phyloP scores from a whole-genome alignment of 1,284 basidiomycete genomes.

The Rhodotorula sp. region DNA sequence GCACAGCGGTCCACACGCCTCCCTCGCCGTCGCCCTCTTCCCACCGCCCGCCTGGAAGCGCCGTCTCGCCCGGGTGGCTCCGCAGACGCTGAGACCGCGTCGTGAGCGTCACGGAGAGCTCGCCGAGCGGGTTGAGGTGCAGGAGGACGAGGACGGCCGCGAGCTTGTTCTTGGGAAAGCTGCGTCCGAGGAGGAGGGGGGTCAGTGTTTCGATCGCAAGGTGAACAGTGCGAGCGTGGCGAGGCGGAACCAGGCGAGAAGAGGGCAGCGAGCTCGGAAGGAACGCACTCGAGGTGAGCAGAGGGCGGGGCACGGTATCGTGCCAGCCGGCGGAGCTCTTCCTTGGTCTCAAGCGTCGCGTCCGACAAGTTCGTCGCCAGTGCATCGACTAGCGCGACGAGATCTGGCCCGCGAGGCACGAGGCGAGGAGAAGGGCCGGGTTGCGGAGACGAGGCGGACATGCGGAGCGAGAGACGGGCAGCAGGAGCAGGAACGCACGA shows the following conservation, averaged over 20 bases:
- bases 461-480: not conserved
- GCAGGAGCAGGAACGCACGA: not conserved
- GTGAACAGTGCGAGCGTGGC: too few relatives aligned
- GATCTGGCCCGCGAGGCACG: not conserved
- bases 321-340: not conserved
- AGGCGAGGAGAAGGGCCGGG: not conserved
- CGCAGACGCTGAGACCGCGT: slow-evolving; percentile 39
- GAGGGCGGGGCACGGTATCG: not conserved
- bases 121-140: slow-evolving; percentile 29
- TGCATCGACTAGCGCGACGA: not conserved
- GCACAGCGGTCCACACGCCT: slow-evolving; percentile 37
- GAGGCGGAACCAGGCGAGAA: too few relatives aligned
- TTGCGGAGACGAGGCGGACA: not conserved
- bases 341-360: not conserved
- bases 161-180: slow-evolving; percentile 25
- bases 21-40: slow-evolving; percentile 32
- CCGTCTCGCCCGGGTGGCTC: slow-evolving; percentile 45
- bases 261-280: too few relatives aligned
- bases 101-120: slow-evolving; percentile 38
- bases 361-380: not conserved
- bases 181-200: not conserved
- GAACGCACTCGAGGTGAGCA: slow-evolving; percentile 4
- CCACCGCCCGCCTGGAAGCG: slow-evolving; percentile 43
- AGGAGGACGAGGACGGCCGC: slow-evolving; percentile 44
- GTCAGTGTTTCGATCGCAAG: too few relatives aligned